A percentile compares a stretch with the other conserved stretches of the same genome.
Evolutionary conservation across 2,329 filamentous ascomycete genomes (phyloP).

Genomic region (Penicillium decumbens): DNA sequence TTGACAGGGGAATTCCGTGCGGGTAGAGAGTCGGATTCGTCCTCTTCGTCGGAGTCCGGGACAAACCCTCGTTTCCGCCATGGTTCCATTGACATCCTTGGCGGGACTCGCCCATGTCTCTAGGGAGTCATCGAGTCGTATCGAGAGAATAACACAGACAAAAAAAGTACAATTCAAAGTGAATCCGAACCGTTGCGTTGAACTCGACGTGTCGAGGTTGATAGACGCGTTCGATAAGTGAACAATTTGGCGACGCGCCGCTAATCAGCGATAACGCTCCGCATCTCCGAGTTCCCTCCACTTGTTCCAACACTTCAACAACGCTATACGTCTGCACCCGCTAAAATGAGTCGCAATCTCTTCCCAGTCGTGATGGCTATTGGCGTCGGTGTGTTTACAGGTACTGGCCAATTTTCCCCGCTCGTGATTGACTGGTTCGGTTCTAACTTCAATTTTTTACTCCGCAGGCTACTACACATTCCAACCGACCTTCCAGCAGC

Average conservation of each 20-base stretch:
- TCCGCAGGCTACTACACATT: conserved; percentile 42
- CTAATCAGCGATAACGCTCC: conserved; percentile 25
- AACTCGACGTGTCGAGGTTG: background rate
- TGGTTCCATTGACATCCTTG: conserved; percentile 42
- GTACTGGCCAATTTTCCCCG: conserved; percentile 18
- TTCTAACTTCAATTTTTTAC: conserved; percentile 14
- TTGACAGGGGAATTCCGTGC: conserved; percentile 8
- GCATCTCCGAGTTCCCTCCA: conserved; percentile 14
- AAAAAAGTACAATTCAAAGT: background rate
- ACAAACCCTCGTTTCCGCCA: conserved; percentile 51
- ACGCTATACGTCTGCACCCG: background rate
- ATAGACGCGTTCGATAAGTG: conserved; percentile 3
- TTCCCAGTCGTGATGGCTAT: conserved; percentile 37
- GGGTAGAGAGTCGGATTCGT: conserved; percentile 37
- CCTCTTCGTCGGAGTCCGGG: conserved; percentile 49
- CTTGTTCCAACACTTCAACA: conserved; percentile 3
- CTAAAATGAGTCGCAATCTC: conserved; percentile 37
- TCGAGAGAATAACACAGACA: background rate
- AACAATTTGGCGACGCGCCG: conserved; percentile 24
- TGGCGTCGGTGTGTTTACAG: conserved; percentile 40
- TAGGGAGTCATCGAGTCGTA: conserved; percentile 26
- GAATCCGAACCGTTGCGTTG: background rate
- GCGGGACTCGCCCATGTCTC: conserved; percentile 36
- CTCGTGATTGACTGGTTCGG: background rate
- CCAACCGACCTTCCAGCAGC: conserved; percentile 39